Conservation (phyloP, 2,329 filamentous ascomycete species). For the Scytalidium lignicola region DNA sequence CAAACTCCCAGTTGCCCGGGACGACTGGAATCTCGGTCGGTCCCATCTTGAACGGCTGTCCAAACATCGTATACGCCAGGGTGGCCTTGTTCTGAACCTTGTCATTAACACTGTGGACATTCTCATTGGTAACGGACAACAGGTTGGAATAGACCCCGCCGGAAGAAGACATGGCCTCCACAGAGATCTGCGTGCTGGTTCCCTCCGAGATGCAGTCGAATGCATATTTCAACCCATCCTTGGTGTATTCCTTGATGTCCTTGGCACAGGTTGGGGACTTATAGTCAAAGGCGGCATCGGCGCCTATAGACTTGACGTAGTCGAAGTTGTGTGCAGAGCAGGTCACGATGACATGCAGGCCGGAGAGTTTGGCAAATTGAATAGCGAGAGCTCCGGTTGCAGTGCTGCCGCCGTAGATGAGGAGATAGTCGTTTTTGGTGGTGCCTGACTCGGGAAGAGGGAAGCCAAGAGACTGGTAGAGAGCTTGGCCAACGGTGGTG, state of each 20-base stretch:
- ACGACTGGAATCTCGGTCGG: slow-evolving; percentile 10
- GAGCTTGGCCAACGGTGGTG: slow-evolving; percentile 40
- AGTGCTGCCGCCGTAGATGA: slow-evolving; percentile 47
- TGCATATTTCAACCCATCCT: slow-evolving; percentile 36
- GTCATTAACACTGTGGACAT: slow-evolving; percentile 38
- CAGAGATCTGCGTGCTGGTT: slow-evolving; percentile 29
- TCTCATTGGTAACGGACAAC: slow-evolving; percentile 31
- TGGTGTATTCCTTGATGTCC: slow-evolving; percentile 41
- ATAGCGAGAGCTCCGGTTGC: slow-evolving; percentile 45
- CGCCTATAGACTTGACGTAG: slow-evolving; percentile 41
- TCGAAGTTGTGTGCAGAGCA: slow-evolving; percentile 43
- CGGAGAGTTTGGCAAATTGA: slow-evolving; percentile 41
- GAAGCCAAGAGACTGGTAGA: slow-evolving; percentile 41
- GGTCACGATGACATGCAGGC: slow-evolving; percentile 36
- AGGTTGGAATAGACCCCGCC: slow-evolving; percentile 36
- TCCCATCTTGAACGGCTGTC: slow-evolving; percentile 29
- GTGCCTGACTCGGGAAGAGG: slow-evolving; percentile 38
- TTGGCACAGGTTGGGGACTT: slow-evolving; percentile 35
- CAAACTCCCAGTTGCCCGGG: slow-evolving; percentile 31
- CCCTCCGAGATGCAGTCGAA: slow-evolving; percentile 45
- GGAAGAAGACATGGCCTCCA: slow-evolving; percentile 32
- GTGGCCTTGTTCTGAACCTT: slow-evolving; percentile 23
- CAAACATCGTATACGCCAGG: slow-evolving; percentile 36
- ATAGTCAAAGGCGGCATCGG: slow-evolving; percentile 43
- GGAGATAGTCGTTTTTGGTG: slow-evolving; percentile 33